Base-by-base conservation (phyloP, 352 stramenopile species). In the Globisporangium carolinianum region DNA sequence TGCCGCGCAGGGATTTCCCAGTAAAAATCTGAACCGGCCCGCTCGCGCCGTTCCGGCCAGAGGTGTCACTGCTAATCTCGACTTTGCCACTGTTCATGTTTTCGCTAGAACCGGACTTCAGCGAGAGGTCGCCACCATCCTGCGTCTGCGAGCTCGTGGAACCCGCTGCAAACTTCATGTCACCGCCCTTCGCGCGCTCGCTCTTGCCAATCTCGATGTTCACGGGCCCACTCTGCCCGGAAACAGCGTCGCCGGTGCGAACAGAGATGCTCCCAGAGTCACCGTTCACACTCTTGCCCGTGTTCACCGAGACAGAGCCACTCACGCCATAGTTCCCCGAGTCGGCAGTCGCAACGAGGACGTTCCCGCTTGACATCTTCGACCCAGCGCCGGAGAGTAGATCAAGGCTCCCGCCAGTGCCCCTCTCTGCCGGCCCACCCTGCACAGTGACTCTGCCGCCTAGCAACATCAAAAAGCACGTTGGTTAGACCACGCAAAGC, bases 51-150 rank as follows among this genome's bases (percentile, higher is more conserved):
- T 67, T 60, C 51, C 64, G 73, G 11, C 90, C 91, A 10, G 89
- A 89, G 42, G 84, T 72, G 15, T 83, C 73, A 7, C 85, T 96
- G 35, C 67, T 67, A 41, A 98, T 60, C 14, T 61, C 75, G n/a
- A 97, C 63, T 39, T 63, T 67, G 9, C 95, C 94, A 55, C 84
- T 97, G 52, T 91, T 86, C 39, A 60, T 63, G 38, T 71, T 65
- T 5, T 71, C 61, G 42, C 79, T 89, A 55, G 60, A 83, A 1
- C 93, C 95, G 55, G 85, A 94, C 12, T 58, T 72, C 57, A 97
- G 77, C 5, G 68, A 52, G 32, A 98, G 72, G 38, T 76, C 73
- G 37, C 91, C 92, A 50, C 93, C 93, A 61, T 71, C 75, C 62
- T 86, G 68, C 3, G 36, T 32, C 17, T 50, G 39, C 5, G 67